phyloP scores from a whole-genome alignment of 257 asterid species.

The Ilex asprella region DNA sequence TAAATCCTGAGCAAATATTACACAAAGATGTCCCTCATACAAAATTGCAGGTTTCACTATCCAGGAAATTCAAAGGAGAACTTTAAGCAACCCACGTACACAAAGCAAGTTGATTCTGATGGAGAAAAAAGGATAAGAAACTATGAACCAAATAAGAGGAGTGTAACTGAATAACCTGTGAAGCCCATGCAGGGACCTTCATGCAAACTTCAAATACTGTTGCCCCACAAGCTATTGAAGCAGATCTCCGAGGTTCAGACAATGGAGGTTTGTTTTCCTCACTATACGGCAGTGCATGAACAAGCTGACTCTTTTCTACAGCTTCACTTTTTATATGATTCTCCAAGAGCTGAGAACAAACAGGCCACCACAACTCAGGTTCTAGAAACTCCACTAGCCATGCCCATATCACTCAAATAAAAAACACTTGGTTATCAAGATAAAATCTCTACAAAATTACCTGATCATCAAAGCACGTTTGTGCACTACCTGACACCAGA shows the following conservation, averaged over 20 bases:
- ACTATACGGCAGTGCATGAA: slow-evolving; percentile 45
- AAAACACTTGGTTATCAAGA: not conserved
- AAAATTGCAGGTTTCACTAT: no score
- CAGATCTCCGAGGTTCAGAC: slow-evolving; percentile 82
- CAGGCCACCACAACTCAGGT: not conserved
- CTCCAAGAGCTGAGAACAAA: slow-evolving; percentile 56
- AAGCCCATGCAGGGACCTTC: slow-evolving; percentile 95
- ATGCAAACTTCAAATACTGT: slow-evolving; percentile 71
- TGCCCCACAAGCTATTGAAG: slow-evolving; percentile 90
- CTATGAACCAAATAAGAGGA: not conserved
- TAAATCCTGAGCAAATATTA: no score
- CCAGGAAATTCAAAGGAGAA: no score
- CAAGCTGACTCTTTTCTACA: slow-evolving; percentile 62
- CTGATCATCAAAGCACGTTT: slow-evolving; percentile 94
- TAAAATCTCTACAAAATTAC: slow-evolving; percentile 20
- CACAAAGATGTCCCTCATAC: no score
- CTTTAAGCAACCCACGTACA: not conserved
- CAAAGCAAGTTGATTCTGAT: not conserved
- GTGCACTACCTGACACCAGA: slow-evolving; percentile 94
- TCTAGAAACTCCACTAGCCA: not conserved
- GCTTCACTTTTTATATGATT: slow-evolving; percentile 93
- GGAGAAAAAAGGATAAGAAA: not conserved
- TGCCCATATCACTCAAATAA: not conserved
- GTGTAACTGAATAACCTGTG: slow-evolving; percentile 50
- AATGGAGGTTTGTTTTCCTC: slow-evolving; percentile 50